Evolutionary conservation across 305 asterid genomes (phyloP).

Genomic region (Fraxinus angustifolia): DNA sequence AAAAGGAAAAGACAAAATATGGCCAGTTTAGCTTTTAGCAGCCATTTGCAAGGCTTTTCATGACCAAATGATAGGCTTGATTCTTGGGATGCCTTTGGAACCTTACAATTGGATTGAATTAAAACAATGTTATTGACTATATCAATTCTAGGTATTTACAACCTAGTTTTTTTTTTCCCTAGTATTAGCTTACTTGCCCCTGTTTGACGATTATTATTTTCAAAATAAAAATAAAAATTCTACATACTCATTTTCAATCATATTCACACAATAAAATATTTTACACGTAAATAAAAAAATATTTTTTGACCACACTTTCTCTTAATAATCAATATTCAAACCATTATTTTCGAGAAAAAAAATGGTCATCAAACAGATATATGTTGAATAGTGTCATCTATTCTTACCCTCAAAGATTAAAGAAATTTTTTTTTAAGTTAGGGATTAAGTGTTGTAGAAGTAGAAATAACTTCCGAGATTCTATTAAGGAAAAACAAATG

Average conservation of each 20-base stretch:
- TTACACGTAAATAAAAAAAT: too few species aligned
- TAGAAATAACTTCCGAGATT: neutral
- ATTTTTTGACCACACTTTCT: too few species aligned
- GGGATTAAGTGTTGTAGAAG: neutral
- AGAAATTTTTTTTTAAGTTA: neutral
- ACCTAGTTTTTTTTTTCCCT: too few species aligned
- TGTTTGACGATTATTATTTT: too few species aligned
- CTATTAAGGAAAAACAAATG: too few species aligned
- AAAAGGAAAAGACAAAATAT: slow-evolving; percentile 9
- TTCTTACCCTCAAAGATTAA: neutral
- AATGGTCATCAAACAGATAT: neutral
- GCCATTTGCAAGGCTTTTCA: neutral
- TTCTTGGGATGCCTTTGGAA: slow-evolving; percentile 7
- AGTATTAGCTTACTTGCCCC: neutral
- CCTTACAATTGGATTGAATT: neutral
- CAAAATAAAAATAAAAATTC: too few species aligned
- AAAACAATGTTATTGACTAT: neutral
- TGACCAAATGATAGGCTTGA: slow-evolving; percentile 14
- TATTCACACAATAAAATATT: too few species aligned
- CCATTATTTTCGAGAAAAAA: too few species aligned
- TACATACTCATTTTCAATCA: too few species aligned
- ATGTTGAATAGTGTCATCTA: neutral
- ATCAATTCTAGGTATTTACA: neutral
- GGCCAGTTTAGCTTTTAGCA: neutral
- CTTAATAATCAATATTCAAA: too few species aligned